Conservation (phyloP, 2,329 filamentous ascomycete species). For the Fusarium sp. region DNA sequence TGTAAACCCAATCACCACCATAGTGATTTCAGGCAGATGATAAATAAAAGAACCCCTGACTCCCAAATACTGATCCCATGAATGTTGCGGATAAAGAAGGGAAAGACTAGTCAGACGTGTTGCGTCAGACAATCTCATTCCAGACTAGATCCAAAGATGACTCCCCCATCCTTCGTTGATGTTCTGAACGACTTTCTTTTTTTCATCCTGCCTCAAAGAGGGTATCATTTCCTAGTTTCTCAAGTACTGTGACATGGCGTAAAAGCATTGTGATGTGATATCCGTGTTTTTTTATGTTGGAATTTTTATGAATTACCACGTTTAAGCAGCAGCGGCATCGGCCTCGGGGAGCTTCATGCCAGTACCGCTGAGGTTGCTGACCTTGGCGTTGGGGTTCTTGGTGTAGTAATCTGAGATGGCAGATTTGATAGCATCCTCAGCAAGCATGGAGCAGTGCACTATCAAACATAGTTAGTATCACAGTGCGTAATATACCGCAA, state of each 20-base stretch:
- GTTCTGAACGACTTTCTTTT: constrained; percentile 8
- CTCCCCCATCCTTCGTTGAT: background rate
- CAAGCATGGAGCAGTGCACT: constrained; percentile 93
- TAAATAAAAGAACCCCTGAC: constrained; percentile 36
- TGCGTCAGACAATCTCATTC: constrained; percentile 20
- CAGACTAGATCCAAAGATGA: constrained; percentile 13
- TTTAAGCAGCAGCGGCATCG: constrained; percentile 49
- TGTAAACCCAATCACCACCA: constrained; percentile 13
- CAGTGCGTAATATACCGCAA: constrained; percentile 16
- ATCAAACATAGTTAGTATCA: constrained; percentile 40
- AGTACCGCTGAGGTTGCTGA: constrained; percentile 81
- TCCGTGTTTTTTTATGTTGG: constrained; percentile 1
- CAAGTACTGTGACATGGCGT: constrained; percentile 15
- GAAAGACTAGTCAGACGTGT: constrained; percentile 1
- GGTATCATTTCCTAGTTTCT: constrained; percentile 41
- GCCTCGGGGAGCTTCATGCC: constrained; percentile 70
- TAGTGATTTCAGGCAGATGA: constrained; percentile 27
- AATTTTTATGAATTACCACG: background rate
- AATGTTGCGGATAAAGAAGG: constrained; percentile 23
- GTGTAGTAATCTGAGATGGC: constrained; percentile 90
- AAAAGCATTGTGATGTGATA: constrained; percentile 8
- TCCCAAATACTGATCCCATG: constrained; percentile 33
- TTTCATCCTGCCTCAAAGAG: constrained; percentile 35
- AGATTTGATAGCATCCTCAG: constrained; percentile 90
- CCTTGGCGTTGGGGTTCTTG: constrained; percentile 79